Base-by-base conservation (phyloP, 2,329 filamentous ascomycete species). In the Cercospora nicotianae region DNA sequence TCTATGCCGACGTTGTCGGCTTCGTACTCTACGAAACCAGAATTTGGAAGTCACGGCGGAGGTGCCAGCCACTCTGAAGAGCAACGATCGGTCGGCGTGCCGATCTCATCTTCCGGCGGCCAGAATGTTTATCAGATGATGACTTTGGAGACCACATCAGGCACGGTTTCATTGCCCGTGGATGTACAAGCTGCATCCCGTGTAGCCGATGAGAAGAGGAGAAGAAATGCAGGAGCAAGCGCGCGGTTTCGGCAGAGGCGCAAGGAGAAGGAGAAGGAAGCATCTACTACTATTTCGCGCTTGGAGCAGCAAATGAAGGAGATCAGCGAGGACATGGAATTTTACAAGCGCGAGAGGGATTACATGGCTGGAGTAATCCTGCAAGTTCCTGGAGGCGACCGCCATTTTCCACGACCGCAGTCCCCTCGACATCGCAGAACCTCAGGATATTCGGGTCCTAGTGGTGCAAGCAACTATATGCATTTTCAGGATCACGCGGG, bases 171-270 rank as follows among this genome's bases (percentile, higher is more conserved):
- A 70, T 87, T 94, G 60, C 89, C 90, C 13, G 88, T 94, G 9
- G 92, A 96, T 77, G 88, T 91, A 53, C 90, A 92, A 72, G 90
- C 92, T 74, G 93, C 90, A 12, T 96, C 93, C 12, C 90, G 89
- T 72, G 88, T 92, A 74, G 91, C 92, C 45, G 91, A 95, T 75
- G 92, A 96, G 79, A 96, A 95, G 80, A 86, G 93, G 65, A 90
- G 91, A 78, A 87, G 92, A 62, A 96, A 96, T 75, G 93, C 93
- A 48, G 91, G 91, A 59, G 93, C 93, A 5, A 96, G 92, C 66
- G 92, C 92, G 59, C 86, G 93, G 67, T 95, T 96, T 72, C 87
- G 93, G 65, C 88, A 89, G 75, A 87, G 93, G 68, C 89, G 93
- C 76, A 96, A 96, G 80, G 91, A 93, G 75, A 90, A 91, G 77